Conservation (phyloP, 2,329 filamentous ascomycete species). For the Stagonosporopsis tanaceti region DNA sequence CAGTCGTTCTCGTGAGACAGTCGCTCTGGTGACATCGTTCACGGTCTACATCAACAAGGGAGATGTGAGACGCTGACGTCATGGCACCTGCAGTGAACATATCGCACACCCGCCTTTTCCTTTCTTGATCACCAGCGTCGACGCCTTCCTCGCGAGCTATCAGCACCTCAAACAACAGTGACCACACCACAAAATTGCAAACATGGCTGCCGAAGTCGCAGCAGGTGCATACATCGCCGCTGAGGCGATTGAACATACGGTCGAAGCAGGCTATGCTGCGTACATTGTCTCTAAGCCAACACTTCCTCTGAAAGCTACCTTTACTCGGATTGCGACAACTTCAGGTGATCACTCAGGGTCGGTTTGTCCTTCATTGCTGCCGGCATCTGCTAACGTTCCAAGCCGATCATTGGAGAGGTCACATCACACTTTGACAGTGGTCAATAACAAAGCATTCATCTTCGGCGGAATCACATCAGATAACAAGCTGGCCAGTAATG, state of each 20-base stretch:
- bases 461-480: slow-evolving; percentile 53
- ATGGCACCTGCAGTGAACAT: slow-evolving; percentile 16
- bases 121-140: neutral
- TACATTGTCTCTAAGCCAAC: slow-evolving; percentile 54
- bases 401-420: slow-evolving; percentile 44
- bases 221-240: slow-evolving; percentile 47
- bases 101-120: neutral
- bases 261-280: slow-evolving; percentile 51
- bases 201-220: slow-evolving; percentile 53
- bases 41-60: slow-evolving; percentile 5
- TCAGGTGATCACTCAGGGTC: slow-evolving; percentile 47
- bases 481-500: slow-evolving; percentile 51
- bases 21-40: neutral
- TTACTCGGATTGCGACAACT: slow-evolving; percentile 51
- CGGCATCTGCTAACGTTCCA: slow-evolving; percentile 14
- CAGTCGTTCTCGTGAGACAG: neutral
- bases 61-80: slow-evolving; percentile 19
- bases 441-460: slow-evolving; percentile 55
- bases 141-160: neutral
- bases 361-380: neutral
- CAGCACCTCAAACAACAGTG: neutral
- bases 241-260: slow-evolving; percentile 52
- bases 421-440: slow-evolving; percentile 52
- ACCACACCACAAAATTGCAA: neutral
- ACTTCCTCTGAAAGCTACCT: slow-evolving; percentile 53